These are phyloP conservation scores for Oryza brachyantha DNA, from an alignment of 176 grass and related monocot species.

Conservation along the genomic window DNA sequence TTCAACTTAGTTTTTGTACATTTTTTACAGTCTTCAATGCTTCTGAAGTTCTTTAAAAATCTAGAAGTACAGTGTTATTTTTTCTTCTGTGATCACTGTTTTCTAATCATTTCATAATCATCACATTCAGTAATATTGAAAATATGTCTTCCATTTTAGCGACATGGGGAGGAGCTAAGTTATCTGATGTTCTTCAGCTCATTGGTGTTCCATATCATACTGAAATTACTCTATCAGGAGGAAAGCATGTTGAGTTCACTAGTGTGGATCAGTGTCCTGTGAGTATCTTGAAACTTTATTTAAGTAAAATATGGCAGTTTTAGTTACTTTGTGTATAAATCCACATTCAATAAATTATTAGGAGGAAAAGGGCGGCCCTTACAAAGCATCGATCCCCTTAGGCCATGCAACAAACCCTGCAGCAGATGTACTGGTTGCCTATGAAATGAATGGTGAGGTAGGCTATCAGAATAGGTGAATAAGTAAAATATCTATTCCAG, in stretches of 20 bases:
- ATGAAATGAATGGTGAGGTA: slow-evolving; percentile 94
- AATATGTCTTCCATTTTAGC: slow-evolving; percentile 35
- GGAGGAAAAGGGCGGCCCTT: slow-evolving; percentile 85
- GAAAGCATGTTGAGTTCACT: slow-evolving; percentile 60
- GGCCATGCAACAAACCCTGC: slow-evolving; percentile 62
- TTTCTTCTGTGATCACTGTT: background rate
- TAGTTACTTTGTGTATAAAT: slow-evolving; percentile 21
- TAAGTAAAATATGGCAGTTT: background rate
- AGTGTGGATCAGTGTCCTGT: slow-evolving; percentile 68
- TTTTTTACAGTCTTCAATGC: too few species aligned
- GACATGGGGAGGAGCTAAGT: slow-evolving; percentile 64
- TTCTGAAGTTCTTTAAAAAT: background rate
- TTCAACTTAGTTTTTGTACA: background rate
- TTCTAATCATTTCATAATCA: background rate
- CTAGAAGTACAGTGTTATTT: too few species aligned
- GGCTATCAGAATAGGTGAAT: background rate
- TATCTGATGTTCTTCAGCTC: slow-evolving; percentile 58
- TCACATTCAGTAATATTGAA: background rate
- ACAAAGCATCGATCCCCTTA: slow-evolving; percentile 79
- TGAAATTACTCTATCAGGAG: slow-evolving; percentile 43
- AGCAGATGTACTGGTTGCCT: slow-evolving; percentile 76
- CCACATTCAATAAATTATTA: slow-evolving; percentile 10
- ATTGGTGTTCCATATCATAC: slow-evolving; percentile 39
- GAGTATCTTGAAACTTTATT: slow-evolving; percentile 14
- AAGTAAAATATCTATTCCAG: background rate